These are phyloP conservation scores for Mycosphaerella sp. DNA, from an alignment of 2,329 filamentous ascomycete species.

Conservation along the genomic window DNA sequence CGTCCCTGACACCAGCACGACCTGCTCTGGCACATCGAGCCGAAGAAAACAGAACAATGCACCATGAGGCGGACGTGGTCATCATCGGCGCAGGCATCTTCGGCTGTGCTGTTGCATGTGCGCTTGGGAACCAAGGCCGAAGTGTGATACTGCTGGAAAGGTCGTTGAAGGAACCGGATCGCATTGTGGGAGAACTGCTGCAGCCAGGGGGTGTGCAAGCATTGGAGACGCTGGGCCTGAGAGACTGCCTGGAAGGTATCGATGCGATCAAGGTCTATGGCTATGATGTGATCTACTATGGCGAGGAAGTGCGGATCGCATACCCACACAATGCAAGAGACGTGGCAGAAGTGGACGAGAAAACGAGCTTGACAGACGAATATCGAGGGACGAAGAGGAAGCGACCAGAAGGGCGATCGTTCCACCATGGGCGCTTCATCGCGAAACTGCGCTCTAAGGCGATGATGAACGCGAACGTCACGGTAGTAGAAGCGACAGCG, in stretches of 20 bases:
- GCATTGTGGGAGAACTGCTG: constrained; percentile 91
- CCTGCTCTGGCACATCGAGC: constrained; percentile 19
- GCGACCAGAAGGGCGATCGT: constrained; percentile 67
- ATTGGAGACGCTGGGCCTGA: constrained; percentile 71
- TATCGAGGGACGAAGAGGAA: constrained; percentile 35
- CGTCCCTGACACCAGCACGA: constrained; percentile 8
- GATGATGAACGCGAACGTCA: constrained; percentile 71
- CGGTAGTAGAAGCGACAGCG: constrained; percentile 83
- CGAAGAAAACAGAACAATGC: constrained; percentile 43
- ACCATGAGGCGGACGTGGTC: constrained; percentile 71
- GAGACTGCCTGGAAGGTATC: constrained; percentile 78
- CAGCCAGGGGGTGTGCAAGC: constrained; percentile 86
- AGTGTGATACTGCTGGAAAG: constrained; percentile 86
- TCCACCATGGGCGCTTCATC: constrained; percentile 95
- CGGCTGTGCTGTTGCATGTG: constrained; percentile 77
- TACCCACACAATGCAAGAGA: constrained; percentile 61
- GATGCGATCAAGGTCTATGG: constrained; percentile 77
- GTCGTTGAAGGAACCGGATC: constrained; percentile 84
- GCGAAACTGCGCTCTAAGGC: constrained; percentile 72
- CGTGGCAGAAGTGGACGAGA: constrained; percentile 30
- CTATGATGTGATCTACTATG: constrained; percentile 81
- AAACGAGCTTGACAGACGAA: constrained; percentile 31
- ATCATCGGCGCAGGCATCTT: constrained; percentile 88
- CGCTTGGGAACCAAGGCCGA: constrained; percentile 80
- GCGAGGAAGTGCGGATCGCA: constrained; percentile 64